Evolutionary conservation across 768 basidiomycete genomes (phyloP).

Genomic region (Hygrocybe punicea): DNA sequence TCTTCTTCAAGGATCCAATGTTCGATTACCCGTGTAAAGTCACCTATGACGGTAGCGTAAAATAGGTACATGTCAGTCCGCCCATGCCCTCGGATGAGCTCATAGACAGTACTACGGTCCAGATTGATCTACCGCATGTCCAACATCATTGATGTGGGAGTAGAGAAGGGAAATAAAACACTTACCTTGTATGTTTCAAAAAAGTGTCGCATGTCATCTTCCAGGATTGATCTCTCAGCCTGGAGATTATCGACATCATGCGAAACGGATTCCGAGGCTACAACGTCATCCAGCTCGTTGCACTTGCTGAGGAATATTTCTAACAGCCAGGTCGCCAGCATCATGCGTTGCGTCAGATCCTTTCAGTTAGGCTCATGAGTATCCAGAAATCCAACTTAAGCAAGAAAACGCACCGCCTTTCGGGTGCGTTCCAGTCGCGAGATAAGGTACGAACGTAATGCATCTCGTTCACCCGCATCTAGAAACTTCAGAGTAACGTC

Average conservation of each 20-base stretch:
- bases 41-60: slow-evolving; percentile 79
- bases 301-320: slow-evolving; percentile 97
- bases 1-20: slow-evolving; percentile 92
- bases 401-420: slow-evolving; percentile 60
- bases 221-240: slow-evolving; percentile 74
- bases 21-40: slow-evolving; percentile 80
- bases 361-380: slow-evolving; percentile 28
- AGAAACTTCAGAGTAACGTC: slow-evolving; percentile 88
- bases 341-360: slow-evolving; percentile 94
- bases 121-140: slow-evolving; percentile 62
- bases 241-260: slow-evolving; percentile 83
- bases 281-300: slow-evolving; percentile 91
- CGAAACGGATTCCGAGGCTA: slow-evolving; percentile 79
- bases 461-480: slow-evolving; percentile 86
- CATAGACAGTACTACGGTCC: slow-evolving; percentile 82
- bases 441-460: slow-evolving; percentile 84
- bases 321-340: slow-evolving; percentile 97
- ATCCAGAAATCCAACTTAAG: background rate
- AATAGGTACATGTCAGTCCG: slow-evolving; percentile 89
- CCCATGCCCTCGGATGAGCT: slow-evolving; percentile 91
- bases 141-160: background rate
- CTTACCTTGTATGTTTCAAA: slow-evolving; percentile 89
- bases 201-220: slow-evolving; percentile 91
- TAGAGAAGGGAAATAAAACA: slow-evolving; percentile 1
- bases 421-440: slow-evolving; percentile 81